Evolutionary conservation across 23 red algal species (phyloP).

Genomic region (Gracilaria gracilis): DNA sequence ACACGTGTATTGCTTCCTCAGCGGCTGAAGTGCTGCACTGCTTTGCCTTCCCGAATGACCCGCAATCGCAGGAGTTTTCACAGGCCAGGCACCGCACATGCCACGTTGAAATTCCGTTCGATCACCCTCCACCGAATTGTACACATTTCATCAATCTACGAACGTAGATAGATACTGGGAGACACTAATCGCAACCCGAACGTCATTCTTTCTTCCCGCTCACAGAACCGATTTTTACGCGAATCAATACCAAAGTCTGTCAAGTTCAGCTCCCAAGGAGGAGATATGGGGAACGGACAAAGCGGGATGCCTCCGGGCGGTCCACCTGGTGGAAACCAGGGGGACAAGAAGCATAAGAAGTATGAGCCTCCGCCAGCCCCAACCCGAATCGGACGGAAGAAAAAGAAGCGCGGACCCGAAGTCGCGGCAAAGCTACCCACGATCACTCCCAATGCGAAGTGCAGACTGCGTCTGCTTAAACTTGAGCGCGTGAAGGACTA

Average conservation of each 20-base stretch:
- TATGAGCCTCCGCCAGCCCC: slow-evolving; percentile 92
- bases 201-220: neutral
- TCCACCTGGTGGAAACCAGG: slow-evolving; percentile 62
- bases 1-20: neutral
- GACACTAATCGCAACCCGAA: neutral
- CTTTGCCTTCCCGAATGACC: too few species aligned
- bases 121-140: neutral
- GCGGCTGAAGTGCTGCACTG: too few species aligned
- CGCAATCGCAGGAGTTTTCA: too few species aligned
- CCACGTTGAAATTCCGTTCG: neutral
- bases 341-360: slow-evolving; percentile 94
- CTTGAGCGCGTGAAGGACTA: slow-evolving; percentile 99
- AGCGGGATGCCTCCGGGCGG: slow-evolving; percentile 76
- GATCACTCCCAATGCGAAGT: slow-evolving; percentile 91
- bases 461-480: slow-evolving; percentile 87
- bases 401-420: slow-evolving; percentile 86
- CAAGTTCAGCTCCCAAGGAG: neutral
- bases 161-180: too few species aligned
- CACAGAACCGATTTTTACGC: neutral
- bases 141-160: too few species aligned
- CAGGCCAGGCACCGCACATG: too few species aligned
- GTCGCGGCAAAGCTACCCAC: slow-evolving; percentile 81
- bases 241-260: neutral
- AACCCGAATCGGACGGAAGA: slow-evolving; percentile 83
- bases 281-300: slow-evolving; percentile 93